These are phyloP conservation scores for Castanospermum australe DNA, from an alignment of 306 rosid species.

Conservation along the genomic window DNA sequence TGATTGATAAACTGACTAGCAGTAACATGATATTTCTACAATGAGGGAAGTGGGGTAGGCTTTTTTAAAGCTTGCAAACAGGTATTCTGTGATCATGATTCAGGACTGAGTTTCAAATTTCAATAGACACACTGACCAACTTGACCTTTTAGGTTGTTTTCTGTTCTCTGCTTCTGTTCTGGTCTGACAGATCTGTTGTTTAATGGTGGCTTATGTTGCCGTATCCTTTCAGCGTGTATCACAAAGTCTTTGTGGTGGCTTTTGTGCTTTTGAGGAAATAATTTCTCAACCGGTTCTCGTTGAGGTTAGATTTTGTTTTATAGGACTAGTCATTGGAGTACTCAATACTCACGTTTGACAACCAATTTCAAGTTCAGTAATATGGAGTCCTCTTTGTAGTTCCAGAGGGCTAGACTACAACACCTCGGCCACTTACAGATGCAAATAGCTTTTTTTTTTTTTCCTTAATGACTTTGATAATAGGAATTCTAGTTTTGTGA, in stretches of 20 bases:
- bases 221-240: neutral
- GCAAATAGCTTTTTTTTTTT: neutral
- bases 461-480: neutral
- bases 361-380: neutral
- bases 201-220: neutral
- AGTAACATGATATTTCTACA: neutral
- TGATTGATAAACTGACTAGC: neutral
- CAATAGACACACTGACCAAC: neutral
- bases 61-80: neutral
- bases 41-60: neutral
- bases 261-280: neutral
- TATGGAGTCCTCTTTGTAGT: constrained; percentile 12
- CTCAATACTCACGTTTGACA: neutral
- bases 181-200: constrained; percentile 10
- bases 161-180: neutral
- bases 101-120: neutral
- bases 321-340: neutral
- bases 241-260: neutral
- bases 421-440: neutral
- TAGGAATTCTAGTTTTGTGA: constrained; percentile 6
- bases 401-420: constrained; percentile 1
- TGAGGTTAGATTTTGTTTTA: neutral
- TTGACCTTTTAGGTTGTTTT: neutral
- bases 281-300: neutral
- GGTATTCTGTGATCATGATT: neutral